Percentiles rank a stretch among this genome's conserved stretches.
Conservation (phyloP, 805 yeast genomes). For the Saturnispora sekii region DNA sequence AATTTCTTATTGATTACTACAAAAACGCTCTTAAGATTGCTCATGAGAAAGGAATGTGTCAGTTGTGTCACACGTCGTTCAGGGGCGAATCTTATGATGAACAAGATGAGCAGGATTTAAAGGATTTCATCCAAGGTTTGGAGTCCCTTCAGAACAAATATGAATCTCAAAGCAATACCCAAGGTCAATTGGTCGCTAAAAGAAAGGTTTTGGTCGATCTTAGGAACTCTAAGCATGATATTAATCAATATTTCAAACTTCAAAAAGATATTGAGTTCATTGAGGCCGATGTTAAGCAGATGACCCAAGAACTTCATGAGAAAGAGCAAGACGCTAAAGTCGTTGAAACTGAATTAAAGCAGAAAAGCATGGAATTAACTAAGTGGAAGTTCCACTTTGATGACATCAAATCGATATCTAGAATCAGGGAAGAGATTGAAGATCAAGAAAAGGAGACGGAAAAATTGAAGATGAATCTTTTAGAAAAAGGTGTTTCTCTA, state of each 20-base stretch:
- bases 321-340: constrained; percentile 9
- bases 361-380: constrained; percentile 1
- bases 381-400: constrained; percentile 8
- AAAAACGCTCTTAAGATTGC: constrained; percentile 60
- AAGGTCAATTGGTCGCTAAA: constrained; percentile 18
- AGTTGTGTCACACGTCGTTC: constrained; percentile 63
- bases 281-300: not conserved
- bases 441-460: constrained; percentile 10
- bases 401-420: constrained; percentile 7
- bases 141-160: constrained; percentile 18
- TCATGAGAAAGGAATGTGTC: constrained; percentile 46
- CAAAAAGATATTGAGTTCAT: constrained; percentile 23
- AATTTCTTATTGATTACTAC: constrained; percentile 63
- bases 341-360: constrained; percentile 21
- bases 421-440: constrained; percentile 6
- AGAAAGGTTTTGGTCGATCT: constrained; percentile 23
- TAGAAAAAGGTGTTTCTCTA: constrained; percentile 19
- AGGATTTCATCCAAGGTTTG: constrained; percentile 19
- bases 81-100: constrained; percentile 25
- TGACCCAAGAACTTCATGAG: not conserved
- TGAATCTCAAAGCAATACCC: constrained; percentile 14
- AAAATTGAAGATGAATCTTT: constrained; percentile 3
- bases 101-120: constrained; percentile 6
- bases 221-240: constrained; percentile 22
- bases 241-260: constrained; percentile 18